These are phyloP conservation scores for Xanthoparmelia taractica DNA, from an alignment of 495 filamentous ascomycete species.

Conservation along the genomic window DNA sequence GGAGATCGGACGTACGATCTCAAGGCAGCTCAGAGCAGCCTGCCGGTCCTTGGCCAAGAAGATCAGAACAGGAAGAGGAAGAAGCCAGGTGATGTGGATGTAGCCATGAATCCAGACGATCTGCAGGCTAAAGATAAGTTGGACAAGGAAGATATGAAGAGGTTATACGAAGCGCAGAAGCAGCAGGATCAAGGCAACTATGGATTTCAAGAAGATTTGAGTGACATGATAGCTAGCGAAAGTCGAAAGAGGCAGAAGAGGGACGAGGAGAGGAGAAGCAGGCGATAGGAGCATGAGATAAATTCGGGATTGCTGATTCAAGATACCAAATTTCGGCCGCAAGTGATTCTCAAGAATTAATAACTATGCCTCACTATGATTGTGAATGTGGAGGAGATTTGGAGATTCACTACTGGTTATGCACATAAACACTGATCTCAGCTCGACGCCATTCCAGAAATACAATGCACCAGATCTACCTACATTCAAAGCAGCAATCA, in stretches of 20 bases:
- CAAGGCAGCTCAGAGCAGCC: slow-evolving; percentile 41
- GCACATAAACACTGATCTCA: not conserved
- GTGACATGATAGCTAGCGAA: slow-evolving; percentile 93
- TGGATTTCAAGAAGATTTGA: slow-evolving; percentile 86
- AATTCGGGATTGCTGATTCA: slow-evolving; percentile 8
- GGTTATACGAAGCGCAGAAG: slow-evolving; percentile 68
- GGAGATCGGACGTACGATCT: slow-evolving; percentile 90
- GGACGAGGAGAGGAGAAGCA: slow-evolving; percentile 65
- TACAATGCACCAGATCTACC: not conserved
- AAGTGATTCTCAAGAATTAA: slow-evolving; percentile 1
- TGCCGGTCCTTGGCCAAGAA: slow-evolving; percentile 71
- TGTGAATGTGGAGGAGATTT: not conserved
- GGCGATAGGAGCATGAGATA: slow-evolving; percentile 30
- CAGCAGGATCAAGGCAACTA: slow-evolving; percentile 68
- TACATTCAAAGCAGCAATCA: not conserved
- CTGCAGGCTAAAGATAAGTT: slow-evolving; percentile 64
- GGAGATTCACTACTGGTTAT: not conserved
- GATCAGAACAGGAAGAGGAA: slow-evolving; percentile 79
- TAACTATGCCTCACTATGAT: not conserved
- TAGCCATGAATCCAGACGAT: slow-evolving; percentile 77
- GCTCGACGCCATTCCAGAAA: slow-evolving; percentile 1
- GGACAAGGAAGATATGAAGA: slow-evolving; percentile 56
- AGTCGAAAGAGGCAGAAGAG: slow-evolving; percentile 79
- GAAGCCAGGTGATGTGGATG: slow-evolving; percentile 91
- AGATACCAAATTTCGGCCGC: slow-evolving; percentile 10